Conservation (phyloP, 1,139 yeast genomes). For the Zygosaccharomyces sapae region DNA sequence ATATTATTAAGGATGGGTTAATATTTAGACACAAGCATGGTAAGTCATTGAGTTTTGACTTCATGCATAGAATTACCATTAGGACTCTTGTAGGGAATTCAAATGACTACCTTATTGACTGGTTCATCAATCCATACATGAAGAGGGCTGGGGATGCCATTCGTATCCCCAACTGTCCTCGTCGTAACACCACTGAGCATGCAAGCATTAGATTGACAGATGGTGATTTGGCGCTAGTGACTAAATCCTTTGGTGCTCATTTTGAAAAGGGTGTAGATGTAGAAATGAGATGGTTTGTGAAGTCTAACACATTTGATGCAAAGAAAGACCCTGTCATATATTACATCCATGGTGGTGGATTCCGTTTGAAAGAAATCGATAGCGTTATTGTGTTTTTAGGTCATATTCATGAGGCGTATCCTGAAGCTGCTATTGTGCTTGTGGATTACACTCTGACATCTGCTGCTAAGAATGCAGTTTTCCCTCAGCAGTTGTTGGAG, state of each 20-base stretch:
- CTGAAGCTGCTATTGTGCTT: constrained; percentile 18
- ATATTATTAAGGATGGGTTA: neutral
- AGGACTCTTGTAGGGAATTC: neutral
- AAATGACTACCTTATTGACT: neutral
- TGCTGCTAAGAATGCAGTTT: neutral
- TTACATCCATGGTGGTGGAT: constrained; percentile 28
- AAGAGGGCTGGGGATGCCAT: neutral
- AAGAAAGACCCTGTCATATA: constrained; percentile 16
- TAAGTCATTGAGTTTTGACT: neutral
- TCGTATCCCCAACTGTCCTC: constrained; percentile 1
- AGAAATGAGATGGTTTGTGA: constrained; percentile 12
- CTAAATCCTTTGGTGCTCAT: constrained; percentile 1
- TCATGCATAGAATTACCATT: neutral
- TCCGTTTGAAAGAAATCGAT: constrained; percentile 19
- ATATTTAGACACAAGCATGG: neutral
- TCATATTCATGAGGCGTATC: constrained; percentile 13
- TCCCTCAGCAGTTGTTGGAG: constrained; percentile 21
- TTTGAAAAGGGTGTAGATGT: neutral
- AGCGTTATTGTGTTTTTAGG: constrained; percentile 16
- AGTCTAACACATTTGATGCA: constrained; percentile 18
- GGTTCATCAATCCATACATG: neutral
- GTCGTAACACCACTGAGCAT: neutral
- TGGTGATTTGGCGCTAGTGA: constrained; percentile 3
- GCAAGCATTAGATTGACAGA: neutral
- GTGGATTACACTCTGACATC: constrained; percentile 21